Evolutionary conservation across 192 early-diverging fungal genomes (phyloP).

Genomic region (Coemansia sp.): DNA sequence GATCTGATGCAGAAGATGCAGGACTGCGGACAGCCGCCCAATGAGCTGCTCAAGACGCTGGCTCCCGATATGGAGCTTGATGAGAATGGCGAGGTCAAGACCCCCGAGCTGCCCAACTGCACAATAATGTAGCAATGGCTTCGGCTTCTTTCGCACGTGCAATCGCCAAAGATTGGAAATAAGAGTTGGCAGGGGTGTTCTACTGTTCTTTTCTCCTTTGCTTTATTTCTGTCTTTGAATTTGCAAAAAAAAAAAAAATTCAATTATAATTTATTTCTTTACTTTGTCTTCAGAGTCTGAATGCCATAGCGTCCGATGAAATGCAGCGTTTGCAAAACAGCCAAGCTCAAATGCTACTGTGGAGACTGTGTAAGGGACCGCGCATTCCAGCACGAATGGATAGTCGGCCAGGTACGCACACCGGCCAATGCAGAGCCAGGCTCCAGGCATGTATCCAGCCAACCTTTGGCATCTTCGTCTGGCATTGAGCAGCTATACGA

Average conservation of each 20-base stretch:
- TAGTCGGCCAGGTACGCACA: slow-evolving; percentile 1
- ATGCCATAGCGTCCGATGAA: slow-evolving; percentile 30
- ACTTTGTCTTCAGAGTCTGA: background rate
- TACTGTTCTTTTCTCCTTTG: background rate
- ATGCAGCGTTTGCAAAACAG: slow-evolving; percentile 44
- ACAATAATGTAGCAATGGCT: slow-evolving; percentile 20
- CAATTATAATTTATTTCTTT: background rate
- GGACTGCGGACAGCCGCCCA: slow-evolving; percentile 93
- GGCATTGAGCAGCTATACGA: slow-evolving; percentile 27
- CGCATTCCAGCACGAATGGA: slow-evolving; percentile 39
- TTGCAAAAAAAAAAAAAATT: background rate
- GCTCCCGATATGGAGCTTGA: slow-evolving; percentile 91
- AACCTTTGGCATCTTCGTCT: background rate
- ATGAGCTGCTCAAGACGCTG: slow-evolving; percentile 84
- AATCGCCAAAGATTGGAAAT: background rate
- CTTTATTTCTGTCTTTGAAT: slow-evolving; percentile 1
- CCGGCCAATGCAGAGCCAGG: background rate
- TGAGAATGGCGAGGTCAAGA: slow-evolving; percentile 68
- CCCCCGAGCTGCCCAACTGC: slow-evolving; percentile 56
- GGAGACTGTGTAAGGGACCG: slow-evolving; percentile 47
- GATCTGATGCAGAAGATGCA: slow-evolving; percentile 99
- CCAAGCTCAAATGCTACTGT: slow-evolving; percentile 38
- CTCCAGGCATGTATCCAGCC: background rate
- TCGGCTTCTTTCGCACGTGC: background rate
- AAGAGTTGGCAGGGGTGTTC: background rate